Evolutionary conservation across 2,329 filamentous ascomycete species (phyloP).

Genomic region (Pseudogymnoascus sp.): DNA sequence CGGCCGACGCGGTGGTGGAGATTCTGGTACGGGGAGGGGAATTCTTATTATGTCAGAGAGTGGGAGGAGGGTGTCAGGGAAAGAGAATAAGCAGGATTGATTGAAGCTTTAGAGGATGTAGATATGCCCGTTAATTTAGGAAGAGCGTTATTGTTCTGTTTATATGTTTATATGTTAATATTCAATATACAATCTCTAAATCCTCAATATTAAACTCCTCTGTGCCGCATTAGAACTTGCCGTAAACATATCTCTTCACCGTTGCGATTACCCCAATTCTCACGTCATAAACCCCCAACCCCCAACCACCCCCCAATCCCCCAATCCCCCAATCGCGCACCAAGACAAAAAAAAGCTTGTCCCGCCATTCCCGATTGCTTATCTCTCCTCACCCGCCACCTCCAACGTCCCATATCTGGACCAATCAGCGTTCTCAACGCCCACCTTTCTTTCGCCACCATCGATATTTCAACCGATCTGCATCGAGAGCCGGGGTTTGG

Average conservation of each 20-base stretch:
- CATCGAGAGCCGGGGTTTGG: neutral
- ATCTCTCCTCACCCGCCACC: neutral
- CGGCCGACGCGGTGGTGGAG: neutral
- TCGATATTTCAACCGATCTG: neutral
- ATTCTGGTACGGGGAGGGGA: neutral
- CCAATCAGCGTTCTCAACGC: neutral
- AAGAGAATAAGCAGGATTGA: neutral
- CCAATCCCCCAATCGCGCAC: neutral
- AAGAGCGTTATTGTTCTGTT: neutral
- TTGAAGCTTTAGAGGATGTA: neutral
- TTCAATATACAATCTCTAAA: neutral
- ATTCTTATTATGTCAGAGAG: neutral
- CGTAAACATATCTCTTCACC: neutral
- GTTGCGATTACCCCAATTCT: neutral
- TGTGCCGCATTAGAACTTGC: neutral
- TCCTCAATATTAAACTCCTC: neutral
- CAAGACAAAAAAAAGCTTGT: constrained; percentile 1
- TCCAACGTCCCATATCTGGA: neutral
- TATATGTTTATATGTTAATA: neutral
- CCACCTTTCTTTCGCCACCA: neutral
- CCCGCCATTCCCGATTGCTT: neutral
- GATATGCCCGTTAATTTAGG: neutral
- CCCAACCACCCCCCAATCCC: no score
- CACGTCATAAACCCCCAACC: neutral
- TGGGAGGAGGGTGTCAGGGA: neutral